phyloP scores from a whole-genome alignment of 495 filamentous ascomycete genomes.

The Amniculicola lignicola region DNA sequence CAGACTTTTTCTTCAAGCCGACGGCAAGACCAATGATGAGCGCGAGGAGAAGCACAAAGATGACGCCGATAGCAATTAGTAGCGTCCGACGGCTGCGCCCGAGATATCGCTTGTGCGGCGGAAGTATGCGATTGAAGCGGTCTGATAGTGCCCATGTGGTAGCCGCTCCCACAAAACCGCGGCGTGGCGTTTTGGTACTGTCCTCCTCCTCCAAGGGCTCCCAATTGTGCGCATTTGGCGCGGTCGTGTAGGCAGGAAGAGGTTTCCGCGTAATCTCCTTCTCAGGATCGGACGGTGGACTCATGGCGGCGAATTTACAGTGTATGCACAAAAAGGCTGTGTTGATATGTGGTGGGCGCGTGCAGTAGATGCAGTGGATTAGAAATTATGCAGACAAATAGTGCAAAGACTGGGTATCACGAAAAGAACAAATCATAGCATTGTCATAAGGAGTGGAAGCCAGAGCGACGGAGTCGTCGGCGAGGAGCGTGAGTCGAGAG shows the following conservation, averaged over 20 bases:
- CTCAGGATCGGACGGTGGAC: too few species aligned
- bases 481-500: background rate
- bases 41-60: conserved; percentile 45
- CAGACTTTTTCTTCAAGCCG: conserved; percentile 46
- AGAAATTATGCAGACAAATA: background rate
- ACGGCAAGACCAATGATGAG: conserved; percentile 57
- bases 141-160: conserved; percentile 14
- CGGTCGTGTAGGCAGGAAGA: conserved; percentile 1
- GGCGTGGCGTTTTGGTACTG: background rate
- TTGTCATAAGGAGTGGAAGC: conserved; percentile 13
- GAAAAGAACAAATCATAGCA: conserved; percentile 1
- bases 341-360: background rate
- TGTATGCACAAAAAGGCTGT: too few species aligned
- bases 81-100: conserved; percentile 44
- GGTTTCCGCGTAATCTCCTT: conserved; percentile 7
- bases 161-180: conserved; percentile 4
- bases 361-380: background rate
- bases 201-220: conserved; percentile 10
- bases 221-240: conserved; percentile 3
- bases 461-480: conserved; percentile 2
- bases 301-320: too few species aligned
- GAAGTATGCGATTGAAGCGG: conserved; percentile 40
- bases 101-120: conserved; percentile 45
- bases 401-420: conserved; percentile 9
- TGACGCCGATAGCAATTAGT: conserved; percentile 40